These are phyloP conservation scores for Solanum chmielewskii DNA, from an alignment of 257 asterid species.

Conservation along the genomic window DNA sequence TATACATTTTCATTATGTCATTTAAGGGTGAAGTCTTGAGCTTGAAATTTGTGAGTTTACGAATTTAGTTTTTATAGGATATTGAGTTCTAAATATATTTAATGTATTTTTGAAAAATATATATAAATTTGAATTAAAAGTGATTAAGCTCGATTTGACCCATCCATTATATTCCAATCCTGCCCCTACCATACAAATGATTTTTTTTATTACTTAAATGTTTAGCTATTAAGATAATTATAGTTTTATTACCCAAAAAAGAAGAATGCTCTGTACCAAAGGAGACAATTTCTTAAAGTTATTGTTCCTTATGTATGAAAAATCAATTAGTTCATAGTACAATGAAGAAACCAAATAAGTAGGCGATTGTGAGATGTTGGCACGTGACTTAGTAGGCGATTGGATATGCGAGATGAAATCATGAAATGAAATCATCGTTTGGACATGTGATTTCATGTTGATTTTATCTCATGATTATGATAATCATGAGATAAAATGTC, in stretches of 20 bases:
- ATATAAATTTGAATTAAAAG: background rate
- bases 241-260: background rate
- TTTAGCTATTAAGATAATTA: background rate
- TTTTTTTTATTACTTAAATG: background rate
- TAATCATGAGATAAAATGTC: no score
- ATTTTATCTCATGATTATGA: no score
- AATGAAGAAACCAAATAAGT: background rate
- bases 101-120: background rate
- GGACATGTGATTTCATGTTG: no score
- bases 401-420: no score
- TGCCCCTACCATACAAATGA: background rate
- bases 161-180: background rate
- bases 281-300: background rate
- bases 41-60: background rate
- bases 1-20: no score
- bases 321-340: background rate
- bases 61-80: background rate
- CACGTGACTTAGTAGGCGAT: no score
- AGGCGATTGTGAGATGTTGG: background rate
- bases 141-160: background rate
- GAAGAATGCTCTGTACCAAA: background rate
- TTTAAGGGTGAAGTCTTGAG: no score
- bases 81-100: background rate
- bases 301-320: background rate
- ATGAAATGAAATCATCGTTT: no score